Percentiles rank a stretch among this genome's conserved stretches.
These are phyloP conservation scores for Saccharomycopsis sp. DNA, from an alignment of 805 yeast genomes.

Conservation along the genomic window DNA sequence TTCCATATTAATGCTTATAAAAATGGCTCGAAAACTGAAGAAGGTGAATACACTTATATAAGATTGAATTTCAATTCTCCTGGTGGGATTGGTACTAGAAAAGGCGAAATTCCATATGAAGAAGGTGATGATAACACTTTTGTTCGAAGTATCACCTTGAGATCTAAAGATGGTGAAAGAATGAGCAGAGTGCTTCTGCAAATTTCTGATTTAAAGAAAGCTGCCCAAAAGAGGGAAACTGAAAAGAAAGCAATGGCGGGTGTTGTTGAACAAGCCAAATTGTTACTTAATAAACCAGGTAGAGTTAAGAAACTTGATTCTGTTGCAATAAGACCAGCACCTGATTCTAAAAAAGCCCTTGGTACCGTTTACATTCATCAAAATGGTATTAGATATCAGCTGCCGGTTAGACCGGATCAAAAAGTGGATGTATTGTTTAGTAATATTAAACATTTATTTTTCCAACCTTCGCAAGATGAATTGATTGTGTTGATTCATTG, in stretches of 20 bases:
- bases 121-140: constrained; percentile 81
- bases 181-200: constrained; percentile 85
- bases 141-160: constrained; percentile 75
- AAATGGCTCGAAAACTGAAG: constrained; percentile 91
- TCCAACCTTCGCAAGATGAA: constrained; percentile 95
- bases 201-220: constrained; percentile 88
- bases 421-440: constrained; percentile 81
- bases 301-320: constrained; percentile 83
- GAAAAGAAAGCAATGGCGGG: constrained; percentile 91
- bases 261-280: constrained; percentile 85
- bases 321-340: constrained; percentile 89
- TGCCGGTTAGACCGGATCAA: constrained; percentile 78
- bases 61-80: constrained; percentile 92
- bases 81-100: constrained; percentile 66
- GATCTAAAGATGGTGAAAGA: constrained; percentile 86
- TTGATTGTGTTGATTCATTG: constrained; percentile 87
- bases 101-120: constrained; percentile 84
- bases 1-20: constrained; percentile 93
- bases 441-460: constrained; percentile 87
- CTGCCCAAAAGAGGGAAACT: constrained; percentile 80
- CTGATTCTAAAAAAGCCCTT: constrained; percentile 93
- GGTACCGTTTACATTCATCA: constrained; percentile 89
- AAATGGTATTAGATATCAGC: constrained; percentile 91
- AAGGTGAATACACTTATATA: constrained; percentile 88
- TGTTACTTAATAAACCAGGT: constrained; percentile 74